These are phyloP conservation scores for Leucogyrophana mollusca DNA, from an alignment of 768 basidiomycete genomes.

Conservation along the genomic window DNA sequence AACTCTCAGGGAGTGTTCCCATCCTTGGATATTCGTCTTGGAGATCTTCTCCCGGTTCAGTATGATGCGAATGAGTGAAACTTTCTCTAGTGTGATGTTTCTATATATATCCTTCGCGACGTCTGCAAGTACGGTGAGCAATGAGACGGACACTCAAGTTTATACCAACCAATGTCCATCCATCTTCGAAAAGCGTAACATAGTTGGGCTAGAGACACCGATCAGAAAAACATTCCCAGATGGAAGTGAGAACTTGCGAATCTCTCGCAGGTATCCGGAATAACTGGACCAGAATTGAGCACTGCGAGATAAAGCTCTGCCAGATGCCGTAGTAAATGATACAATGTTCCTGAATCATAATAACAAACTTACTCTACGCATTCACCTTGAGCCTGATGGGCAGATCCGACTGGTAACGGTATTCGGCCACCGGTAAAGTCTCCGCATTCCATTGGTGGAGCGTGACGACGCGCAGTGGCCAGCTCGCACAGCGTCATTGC, in stretches of 20 bases:
- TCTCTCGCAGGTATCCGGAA: slow-evolving; percentile 79
- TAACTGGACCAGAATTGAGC: slow-evolving; percentile 86
- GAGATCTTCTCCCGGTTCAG: slow-evolving; percentile 41
- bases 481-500: slow-evolving; percentile 79
- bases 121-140: slow-evolving; percentile 36
- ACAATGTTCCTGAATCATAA: not conserved
- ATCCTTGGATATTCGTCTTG: slow-evolving; percentile 24
- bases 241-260: slow-evolving; percentile 48
- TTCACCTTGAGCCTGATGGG: slow-evolving; percentile 34
- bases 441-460: slow-evolving; percentile 65
- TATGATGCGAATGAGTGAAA: slow-evolving; percentile 47
- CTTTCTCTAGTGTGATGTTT: slow-evolving; percentile 62
- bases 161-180: slow-evolving; percentile 65
- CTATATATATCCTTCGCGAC: slow-evolving; percentile 64
- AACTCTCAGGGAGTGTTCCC: slow-evolving; percentile 19
- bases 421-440: slow-evolving; percentile 9
- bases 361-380: slow-evolving; percentile 48
- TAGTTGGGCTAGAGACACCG: slow-evolving; percentile 55
- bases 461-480: slow-evolving; percentile 68
- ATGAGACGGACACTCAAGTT: not conserved
- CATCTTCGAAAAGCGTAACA: slow-evolving; percentile 73
- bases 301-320: slow-evolving; percentile 73
- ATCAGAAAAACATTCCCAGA: slow-evolving; percentile 16
- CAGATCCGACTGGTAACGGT: slow-evolving; percentile 5
- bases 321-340: not conserved